phyloP scores from a whole-genome alignment of 2,329 filamentous ascomycete species.

The Rhynchosporium graminicola region DNA sequence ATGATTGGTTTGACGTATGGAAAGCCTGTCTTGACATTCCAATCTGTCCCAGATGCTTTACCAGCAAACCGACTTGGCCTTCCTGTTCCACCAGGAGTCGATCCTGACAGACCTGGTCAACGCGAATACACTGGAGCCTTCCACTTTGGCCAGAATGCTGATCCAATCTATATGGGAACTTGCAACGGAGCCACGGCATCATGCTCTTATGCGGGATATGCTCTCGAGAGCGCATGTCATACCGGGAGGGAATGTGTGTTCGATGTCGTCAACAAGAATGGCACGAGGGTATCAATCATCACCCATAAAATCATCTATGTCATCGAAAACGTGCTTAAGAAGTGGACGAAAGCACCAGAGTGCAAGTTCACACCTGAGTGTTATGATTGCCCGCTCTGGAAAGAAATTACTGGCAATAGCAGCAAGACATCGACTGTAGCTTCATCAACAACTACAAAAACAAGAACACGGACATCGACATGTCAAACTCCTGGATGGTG shows the following conservation, averaged over 20 bases:
- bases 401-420: constrained; percentile 73
- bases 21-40: constrained; percentile 86
- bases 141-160: constrained; percentile 94
- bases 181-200: constrained; percentile 89
- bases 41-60: constrained; percentile 88
- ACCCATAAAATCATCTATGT: constrained; percentile 89
- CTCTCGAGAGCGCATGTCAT: constrained; percentile 90
- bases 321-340: constrained; percentile 82
- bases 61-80: constrained; percentile 82
- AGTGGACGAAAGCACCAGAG: constrained; percentile 77
- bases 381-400: constrained; percentile 89
- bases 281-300: constrained; percentile 87
- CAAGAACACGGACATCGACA: constrained; percentile 74
- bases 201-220: constrained; percentile 91
- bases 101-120: constrained; percentile 70
- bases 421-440: constrained; percentile 72
- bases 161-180: constrained; percentile 90
- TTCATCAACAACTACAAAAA: constrained; percentile 59
- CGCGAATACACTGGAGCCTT: constrained; percentile 74
- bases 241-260: constrained; percentile 86
- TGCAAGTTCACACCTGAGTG: constrained; percentile 79
- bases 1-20: constrained; percentile 90
- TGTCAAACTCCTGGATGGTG: constrained; percentile 92
- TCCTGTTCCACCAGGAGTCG: constrained; percentile 76
- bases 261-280: constrained; percentile 87